Evolutionary conservation across 371 early-diverging fungal species (phyloP), one percentile per base, ranked within the genome.

Genomic region (Mortierella sp.): DNA sequence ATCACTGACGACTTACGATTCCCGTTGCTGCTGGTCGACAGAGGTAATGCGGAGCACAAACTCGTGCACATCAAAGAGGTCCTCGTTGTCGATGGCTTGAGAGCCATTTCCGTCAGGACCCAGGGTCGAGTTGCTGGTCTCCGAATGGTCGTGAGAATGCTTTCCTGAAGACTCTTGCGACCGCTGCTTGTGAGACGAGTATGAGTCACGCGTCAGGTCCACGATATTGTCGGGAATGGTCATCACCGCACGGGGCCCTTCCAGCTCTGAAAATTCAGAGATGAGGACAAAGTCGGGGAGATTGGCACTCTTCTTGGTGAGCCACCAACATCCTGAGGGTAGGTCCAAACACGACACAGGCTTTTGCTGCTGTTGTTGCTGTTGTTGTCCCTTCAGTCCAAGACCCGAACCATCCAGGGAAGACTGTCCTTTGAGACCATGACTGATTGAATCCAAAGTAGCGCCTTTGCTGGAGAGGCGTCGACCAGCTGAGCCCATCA

Each of bases 261-360:
- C 90, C 44, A 91, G 61, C 68, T 91, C 91, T 58, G 91, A 91
- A 74, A 91, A 91, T 71, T 91, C 91, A 43, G 90, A 88, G 26
- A 91, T 86, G 43, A 90, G 87, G 10, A 91, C 88, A 85, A 91
- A 91, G 66, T 91, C 91, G 52, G 86, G 83, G 47, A 84, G 86
- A 70, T 72, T 77, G 7, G 74, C 58, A 22, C 64, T 64, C 40
- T 66, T 71, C 43, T 70, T 74, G 31, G 65, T 8, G 68, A 68
- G 73, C 81, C 82, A 77, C 82, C 79, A 75, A 8, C 70, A 61
- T 13, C n/a, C 26, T 14, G 79, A 37, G 11, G 75, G 79, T 53
- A 68, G 71, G 16, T 74, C 70, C 34, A 71, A 44, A 10, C 48
- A n/a, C 1, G 47, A 11, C 50, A 24, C 37, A 2, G 70, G 44